These are phyloP conservation scores for Peronosclerospora sorghi DNA, from an alignment of 352 stramenopile species.

Conservation along the genomic window DNA sequence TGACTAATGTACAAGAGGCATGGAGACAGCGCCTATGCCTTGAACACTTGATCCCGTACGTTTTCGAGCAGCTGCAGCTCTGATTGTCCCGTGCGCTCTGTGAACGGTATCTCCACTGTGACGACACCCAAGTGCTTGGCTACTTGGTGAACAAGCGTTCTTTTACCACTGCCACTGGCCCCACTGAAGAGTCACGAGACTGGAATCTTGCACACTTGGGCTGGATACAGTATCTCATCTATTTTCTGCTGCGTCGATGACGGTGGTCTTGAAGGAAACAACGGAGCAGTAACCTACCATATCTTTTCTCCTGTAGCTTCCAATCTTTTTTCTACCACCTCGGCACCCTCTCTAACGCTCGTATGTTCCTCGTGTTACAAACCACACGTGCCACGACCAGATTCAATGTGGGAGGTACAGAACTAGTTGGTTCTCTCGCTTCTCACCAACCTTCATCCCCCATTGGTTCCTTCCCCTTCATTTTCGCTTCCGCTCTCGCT, in stretches of 20 bases:
- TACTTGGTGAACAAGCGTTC: conserved; percentile 55
- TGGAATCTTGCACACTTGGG: conserved; percentile 50
- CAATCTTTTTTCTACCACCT: no score
- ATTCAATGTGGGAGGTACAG: no score
- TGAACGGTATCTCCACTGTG: conserved; percentile 68
- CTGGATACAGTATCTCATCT: conserved; percentile 59
- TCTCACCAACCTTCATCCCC: no score
- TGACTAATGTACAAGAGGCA: conserved; percentile 77
- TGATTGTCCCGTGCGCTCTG: conserved; percentile 54
- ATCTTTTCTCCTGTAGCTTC: conserved; percentile 21
- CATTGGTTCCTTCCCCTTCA: no score
- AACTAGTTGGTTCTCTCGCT: no score
- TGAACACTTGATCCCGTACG: conserved; percentile 52
- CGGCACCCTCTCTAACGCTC: no score
- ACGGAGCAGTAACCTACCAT: neutral
- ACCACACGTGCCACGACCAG: no score
- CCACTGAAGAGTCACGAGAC: conserved; percentile 64
- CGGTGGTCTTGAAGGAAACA: conserved; percentile 17
- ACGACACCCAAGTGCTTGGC: conserved; percentile 55
- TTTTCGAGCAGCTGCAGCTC: conserved; percentile 71
- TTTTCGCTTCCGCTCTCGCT: no score
- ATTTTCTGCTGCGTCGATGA: conserved; percentile 33
- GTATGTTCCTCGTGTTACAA: no score
- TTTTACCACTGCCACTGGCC: conserved; percentile 56
- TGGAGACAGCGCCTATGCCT: conserved; percentile 49